phyloP scores from a whole-genome alignment of 2,329 filamentous ascomycete species.

The Teratosphaeria destructans region DNA sequence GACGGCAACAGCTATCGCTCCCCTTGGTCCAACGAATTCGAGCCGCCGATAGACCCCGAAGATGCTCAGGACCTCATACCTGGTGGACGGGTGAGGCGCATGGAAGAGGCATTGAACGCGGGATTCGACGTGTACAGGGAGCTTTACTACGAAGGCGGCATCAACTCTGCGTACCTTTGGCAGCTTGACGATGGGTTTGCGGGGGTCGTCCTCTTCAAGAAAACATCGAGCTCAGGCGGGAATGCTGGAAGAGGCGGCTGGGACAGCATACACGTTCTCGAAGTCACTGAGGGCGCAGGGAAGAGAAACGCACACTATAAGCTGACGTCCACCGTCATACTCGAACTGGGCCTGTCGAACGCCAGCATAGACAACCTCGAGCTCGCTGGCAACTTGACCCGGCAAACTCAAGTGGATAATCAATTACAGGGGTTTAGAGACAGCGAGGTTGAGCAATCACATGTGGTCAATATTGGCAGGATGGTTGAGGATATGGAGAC shows the following conservation, averaged over 20 bases:
- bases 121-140: constrained; percentile 96
- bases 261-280: constrained; percentile 98
- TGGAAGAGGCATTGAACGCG: constrained; percentile 90
- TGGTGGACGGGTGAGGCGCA: constrained; percentile 79
- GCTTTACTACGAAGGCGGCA: constrained; percentile 92
- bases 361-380: constrained; percentile 73
- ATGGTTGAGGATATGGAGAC: constrained; percentile 99
- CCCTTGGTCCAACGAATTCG: constrained; percentile 98
- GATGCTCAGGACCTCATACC: constrained; percentile 75
- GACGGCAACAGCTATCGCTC: constrained; percentile 96
- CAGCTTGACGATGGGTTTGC: constrained; percentile 96
- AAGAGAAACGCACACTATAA: constrained; percentile 93
- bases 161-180: constrained; percentile 96
- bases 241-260: constrained; percentile 46
- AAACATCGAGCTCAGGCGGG: constrained; percentile 48
- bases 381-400: constrained; percentile 93
- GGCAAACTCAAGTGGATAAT: constrained; percentile 87
- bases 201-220: constrained; percentile 90
- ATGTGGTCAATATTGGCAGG: constrained; percentile 89
- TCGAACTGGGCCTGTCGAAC: constrained; percentile 64
- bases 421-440: constrained; percentile 45
- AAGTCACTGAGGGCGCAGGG: constrained; percentile 68
- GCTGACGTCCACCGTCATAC: constrained; percentile 90
- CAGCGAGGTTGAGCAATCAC: constrained; percentile 70
- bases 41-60: constrained; percentile 68